Conservation (phyloP, 257 asterid genomes). For the Solanum commersonii region DNA sequence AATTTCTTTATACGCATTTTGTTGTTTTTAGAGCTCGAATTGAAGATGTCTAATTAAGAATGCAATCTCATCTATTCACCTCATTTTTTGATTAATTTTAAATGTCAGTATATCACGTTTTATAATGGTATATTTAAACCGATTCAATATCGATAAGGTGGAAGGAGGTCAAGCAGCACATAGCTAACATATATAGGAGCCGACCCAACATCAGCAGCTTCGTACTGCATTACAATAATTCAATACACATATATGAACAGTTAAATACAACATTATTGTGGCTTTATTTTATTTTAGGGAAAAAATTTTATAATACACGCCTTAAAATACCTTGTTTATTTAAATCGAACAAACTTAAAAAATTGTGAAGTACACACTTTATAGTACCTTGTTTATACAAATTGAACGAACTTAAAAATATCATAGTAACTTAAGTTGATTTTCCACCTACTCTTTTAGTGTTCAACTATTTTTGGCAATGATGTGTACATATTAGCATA, state of each 20-base stretch:
- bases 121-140: too few species aligned
- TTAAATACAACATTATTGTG: neutral
- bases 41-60: too few species aligned
- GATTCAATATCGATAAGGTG: neutral
- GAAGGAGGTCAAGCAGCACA: rapidly evolving
- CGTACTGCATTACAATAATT: too few species aligned
- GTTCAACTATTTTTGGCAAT: neutral
- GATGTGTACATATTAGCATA: too few species aligned
- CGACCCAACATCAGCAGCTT: too few species aligned
- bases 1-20: rapidly evolving
- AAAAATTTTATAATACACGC: rapidly evolving
- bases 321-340: too few species aligned
- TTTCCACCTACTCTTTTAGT: neutral
- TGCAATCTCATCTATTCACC: too few species aligned
- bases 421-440: neutral
- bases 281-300: neutral
- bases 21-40: neutral
- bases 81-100: too few species aligned
- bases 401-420: neutral
- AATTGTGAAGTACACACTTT: rapidly evolving
- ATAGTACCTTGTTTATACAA: too few species aligned
- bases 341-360: too few species aligned
- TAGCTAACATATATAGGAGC: neutral
- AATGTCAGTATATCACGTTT: too few species aligned
- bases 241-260: neutral